Evolutionary conservation across 192 early-diverging fungal species (phyloP), one percentile per base, ranked within the genome.

Genomic region (Gaertneriomyces sp.): DNA sequence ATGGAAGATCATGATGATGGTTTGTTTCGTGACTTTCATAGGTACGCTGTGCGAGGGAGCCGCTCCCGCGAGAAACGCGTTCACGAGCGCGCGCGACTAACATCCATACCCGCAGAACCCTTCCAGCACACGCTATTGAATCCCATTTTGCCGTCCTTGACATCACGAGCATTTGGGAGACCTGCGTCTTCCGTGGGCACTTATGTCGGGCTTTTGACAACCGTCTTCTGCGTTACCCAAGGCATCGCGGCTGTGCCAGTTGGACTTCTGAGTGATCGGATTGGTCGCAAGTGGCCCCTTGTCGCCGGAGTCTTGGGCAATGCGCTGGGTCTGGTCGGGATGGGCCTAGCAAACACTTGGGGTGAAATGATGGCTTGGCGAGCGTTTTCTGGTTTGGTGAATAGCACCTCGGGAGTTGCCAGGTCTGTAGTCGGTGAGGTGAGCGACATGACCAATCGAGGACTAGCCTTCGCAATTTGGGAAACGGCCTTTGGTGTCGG

Each of bases 71-170:
- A 49, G 9, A 40, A 57, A 54, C 62, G 63, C 16, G 60, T 64
- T n/a, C 17, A 68, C 33, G 63, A 68, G 68, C 42, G 12, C 40
- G 58, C 11, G 7, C 46, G 12, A 12, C 54, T 60, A 8, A 7
- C 44, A 1, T 33, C 6, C 11, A 11, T 12, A 14, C 12, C 57
- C 38, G 70, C 76, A 43, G 90, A 91, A 68, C 89, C 90, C 16
- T 71, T 90, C 58, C 86, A 86, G 25, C 25, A 54, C 85, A 83
- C 38, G 80, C 85, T 14, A 81, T 91, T 45, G 63, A 90, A 47
- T 84, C 92, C 54, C 91, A 91, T 7, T 95, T 95, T 70, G 84
- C 91, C 4, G 93, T 92, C 63, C 90, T 93, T 60, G 89, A 89
- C 83, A 79, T 89, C 6, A 78, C 77, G 5, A 90, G 88, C 60